These are phyloP conservation scores for Albifimbria verrucaria DNA, from an alignment of 2,329 filamentous ascomycete species.

Conservation along the genomic window DNA sequence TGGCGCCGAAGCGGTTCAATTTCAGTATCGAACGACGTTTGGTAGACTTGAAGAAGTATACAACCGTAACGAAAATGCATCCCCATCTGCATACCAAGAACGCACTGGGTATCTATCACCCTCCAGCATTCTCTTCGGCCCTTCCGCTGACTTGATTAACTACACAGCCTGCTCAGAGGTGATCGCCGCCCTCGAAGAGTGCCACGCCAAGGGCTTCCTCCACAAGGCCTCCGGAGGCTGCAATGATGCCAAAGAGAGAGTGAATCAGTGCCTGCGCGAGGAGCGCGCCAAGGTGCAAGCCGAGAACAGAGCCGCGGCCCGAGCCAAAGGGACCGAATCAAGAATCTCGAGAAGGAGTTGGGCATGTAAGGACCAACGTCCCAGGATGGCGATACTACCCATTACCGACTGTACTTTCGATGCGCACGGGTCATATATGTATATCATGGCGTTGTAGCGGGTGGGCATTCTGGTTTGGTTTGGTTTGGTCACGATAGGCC, in stretches of 20 bases:
- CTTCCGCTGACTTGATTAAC: background rate
- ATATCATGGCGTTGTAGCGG: background rate
- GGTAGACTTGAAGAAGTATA: no score
- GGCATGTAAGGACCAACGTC: slow-evolving; percentile 26
- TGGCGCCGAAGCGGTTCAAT: no score
- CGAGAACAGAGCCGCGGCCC: slow-evolving; percentile 67
- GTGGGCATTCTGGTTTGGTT: background rate
- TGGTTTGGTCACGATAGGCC: background rate
- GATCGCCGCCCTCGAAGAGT: slow-evolving; percentile 91
- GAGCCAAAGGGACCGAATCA: slow-evolving; percentile 68
- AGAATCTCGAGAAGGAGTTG: slow-evolving; percentile 62
- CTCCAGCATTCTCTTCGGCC: background rate
- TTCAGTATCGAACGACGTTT: no score
- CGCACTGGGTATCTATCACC: slow-evolving; percentile 64
- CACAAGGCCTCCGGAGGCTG: slow-evolving; percentile 90
- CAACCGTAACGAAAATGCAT: slow-evolving; percentile 67
- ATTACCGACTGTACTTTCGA: background rate
- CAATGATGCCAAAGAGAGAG: slow-evolving; percentile 78
- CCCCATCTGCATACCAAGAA: slow-evolving; percentile 93
- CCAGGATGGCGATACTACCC: background rate
- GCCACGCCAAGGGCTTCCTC: slow-evolving; percentile 87
- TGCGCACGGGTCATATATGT: background rate
- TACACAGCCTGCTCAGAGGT: slow-evolving; percentile 84
- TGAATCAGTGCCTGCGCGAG: slow-evolving; percentile 79
- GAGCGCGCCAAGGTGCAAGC: slow-evolving; percentile 77